These are phyloP conservation scores for Mariannaea sp. DNA, from an alignment of 2,329 filamentous ascomycete genomes.

Conservation along the genomic window DNA sequence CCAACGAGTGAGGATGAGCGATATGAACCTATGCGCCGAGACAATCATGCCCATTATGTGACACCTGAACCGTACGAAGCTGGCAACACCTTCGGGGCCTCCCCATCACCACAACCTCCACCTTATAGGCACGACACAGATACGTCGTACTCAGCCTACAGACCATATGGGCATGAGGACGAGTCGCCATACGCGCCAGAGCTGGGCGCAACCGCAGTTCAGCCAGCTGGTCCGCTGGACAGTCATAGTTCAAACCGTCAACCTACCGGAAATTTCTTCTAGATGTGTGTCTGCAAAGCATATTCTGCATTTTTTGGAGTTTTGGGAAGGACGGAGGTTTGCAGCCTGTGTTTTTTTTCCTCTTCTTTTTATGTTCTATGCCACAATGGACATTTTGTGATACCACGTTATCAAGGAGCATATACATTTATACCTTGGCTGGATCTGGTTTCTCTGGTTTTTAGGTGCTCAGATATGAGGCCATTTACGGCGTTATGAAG, in stretches of 20 bases:
- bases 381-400: not conserved
- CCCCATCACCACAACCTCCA: not conserved
- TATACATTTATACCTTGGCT: not conserved
- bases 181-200: not conserved
- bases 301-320: not conserved
- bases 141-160: not conserved
- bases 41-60: not conserved
- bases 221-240: slow-evolving; percentile 1
- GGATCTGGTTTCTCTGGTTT: not conserved
- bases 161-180: not conserved
- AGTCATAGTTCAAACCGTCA: not conserved
- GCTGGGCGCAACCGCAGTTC: not conserved
- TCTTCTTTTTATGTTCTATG: too few species aligned
- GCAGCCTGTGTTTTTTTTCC: too few species aligned
- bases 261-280: not conserved
- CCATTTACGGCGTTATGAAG: not conserved
- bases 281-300: not conserved
- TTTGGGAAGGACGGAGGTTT: not conserved
- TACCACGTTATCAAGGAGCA: not conserved
- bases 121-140: not conserved
- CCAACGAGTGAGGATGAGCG: not conserved
- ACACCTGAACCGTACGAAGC: slow-evolving; percentile 3
- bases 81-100: not conserved
- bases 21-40: slow-evolving; percentile 13
- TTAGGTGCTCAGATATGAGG: not conserved